Conservation (phyloP, 306 rosid species). For the Fagus sylvatica region DNA sequence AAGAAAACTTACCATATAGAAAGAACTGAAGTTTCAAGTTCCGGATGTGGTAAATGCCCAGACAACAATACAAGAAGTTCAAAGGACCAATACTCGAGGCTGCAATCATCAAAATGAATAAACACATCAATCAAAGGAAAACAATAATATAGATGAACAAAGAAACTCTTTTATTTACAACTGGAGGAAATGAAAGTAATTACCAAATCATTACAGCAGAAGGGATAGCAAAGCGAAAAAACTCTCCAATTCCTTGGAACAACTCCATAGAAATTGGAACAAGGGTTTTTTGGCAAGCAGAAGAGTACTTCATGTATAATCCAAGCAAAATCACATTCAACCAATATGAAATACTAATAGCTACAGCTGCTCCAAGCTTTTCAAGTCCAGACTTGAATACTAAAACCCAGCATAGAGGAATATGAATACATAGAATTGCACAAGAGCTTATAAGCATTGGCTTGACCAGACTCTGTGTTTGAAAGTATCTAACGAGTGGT, state of each 20-base stretch:
- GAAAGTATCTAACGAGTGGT: slow-evolving; percentile 61
- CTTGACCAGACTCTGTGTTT: slow-evolving; percentile 58
- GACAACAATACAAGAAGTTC: too few species aligned
- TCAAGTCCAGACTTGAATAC: slow-evolving; percentile 55
- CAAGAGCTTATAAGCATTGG: slow-evolving; percentile 38
- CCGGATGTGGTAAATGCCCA: too few species aligned
- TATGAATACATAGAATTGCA: slow-evolving; percentile 37
- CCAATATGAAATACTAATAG: too few species aligned
- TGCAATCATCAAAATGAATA: slow-evolving; percentile 23
- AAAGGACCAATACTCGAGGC: slow-evolving; percentile 62
- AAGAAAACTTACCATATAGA: not conserved
- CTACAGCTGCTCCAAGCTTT: slow-evolving; percentile 17
- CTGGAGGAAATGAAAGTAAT: slow-evolving; percentile 3
- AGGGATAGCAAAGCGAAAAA: too few species aligned
- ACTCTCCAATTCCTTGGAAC: too few species aligned
- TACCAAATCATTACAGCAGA: slow-evolving; percentile 60
- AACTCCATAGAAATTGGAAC: too few species aligned
- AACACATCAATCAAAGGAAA: not conserved
- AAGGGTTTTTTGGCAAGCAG: too few species aligned
- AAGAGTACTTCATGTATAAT: too few species aligned
- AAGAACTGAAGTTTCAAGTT: too few species aligned
- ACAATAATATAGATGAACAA: not conserved
- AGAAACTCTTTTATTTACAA: not conserved
- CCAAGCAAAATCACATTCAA: too few species aligned
- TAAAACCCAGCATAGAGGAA: slow-evolving; percentile 67